Evolutionary conservation across 179 eudicot species (phyloP).

Genomic region (Gypsophila paniculata): DNA sequence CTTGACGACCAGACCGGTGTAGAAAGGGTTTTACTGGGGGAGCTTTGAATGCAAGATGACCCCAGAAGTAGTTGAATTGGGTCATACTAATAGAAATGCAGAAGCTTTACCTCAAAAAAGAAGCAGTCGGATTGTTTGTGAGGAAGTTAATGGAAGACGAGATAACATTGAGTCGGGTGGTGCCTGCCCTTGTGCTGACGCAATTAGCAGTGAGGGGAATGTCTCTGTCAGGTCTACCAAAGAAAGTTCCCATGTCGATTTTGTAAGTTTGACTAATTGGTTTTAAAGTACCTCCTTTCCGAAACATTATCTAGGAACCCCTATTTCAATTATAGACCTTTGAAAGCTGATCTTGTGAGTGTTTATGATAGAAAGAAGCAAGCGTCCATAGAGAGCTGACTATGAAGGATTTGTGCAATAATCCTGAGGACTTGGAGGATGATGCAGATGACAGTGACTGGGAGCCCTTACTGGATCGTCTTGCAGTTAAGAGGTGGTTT

Average conservation of each 20-base stretch:
- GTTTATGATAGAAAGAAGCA: slow-evolving; percentile 45
- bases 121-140: slow-evolving; percentile 26
- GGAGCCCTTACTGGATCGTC: slow-evolving; percentile 56
- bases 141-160: slow-evolving; percentile 34
- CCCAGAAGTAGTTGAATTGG: slow-evolving; percentile 40
- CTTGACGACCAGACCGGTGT: slow-evolving; percentile 22
- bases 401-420: slow-evolving; percentile 59
- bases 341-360: slow-evolving; percentile 3
- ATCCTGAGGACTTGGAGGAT: slow-evolving; percentile 52
- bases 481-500: slow-evolving; percentile 61
- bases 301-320: neutral
- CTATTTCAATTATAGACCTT: neutral
- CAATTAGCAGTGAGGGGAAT: slow-evolving; percentile 31
- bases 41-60: slow-evolving; percentile 34
- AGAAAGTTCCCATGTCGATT: slow-evolving; percentile 30
- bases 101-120: slow-evolving; percentile 29
- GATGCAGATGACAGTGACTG: slow-evolving; percentile 90
- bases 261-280: slow-evolving; percentile 25
- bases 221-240: slow-evolving; percentile 25
- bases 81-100: slow-evolving; percentile 32
- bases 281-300: neutral
- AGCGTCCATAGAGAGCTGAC: slow-evolving; percentile 50
- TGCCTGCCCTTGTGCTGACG: slow-evolving; percentile 25
- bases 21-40: slow-evolving; percentile 33
- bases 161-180: slow-evolving; percentile 27